Evolutionary conservation across 192 early-diverging fungal species (phyloP).

Genomic region (Backusella circina): DNA sequence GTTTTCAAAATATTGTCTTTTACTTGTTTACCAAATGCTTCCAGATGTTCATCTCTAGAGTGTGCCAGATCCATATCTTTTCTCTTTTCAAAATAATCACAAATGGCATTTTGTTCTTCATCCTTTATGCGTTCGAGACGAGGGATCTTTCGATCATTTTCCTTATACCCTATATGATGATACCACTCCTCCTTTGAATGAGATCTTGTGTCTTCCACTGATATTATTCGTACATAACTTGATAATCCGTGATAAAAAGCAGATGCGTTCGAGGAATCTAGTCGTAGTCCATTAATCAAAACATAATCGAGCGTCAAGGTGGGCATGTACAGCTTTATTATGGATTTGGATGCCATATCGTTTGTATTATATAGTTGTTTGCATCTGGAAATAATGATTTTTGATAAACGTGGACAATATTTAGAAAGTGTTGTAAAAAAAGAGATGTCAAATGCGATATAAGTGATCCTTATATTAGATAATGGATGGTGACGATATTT

Average conservation of each 20-base stretch:
- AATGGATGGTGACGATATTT: background rate
- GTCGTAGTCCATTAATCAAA: background rate
- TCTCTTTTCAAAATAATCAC: background rate
- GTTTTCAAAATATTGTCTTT: background rate
- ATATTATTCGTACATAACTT: background rate
- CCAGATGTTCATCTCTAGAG: background rate
- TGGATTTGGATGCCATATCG: background rate
- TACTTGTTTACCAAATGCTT: background rate
- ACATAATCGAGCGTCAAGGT: background rate
- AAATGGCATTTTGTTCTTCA: background rate
- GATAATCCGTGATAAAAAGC: background rate
- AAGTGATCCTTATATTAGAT: background rate
- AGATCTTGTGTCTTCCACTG: background rate
- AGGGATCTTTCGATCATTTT: background rate
- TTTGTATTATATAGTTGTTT: background rate
- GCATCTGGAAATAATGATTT: background rate
- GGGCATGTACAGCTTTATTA: background rate
- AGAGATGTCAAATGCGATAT: background rate
- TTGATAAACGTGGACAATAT: background rate
- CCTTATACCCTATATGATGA: background rate
- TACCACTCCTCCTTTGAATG: background rate
- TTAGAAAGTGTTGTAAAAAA: background rate
- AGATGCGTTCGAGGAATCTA: background rate
- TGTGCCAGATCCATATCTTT: background rate
- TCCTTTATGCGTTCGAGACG: background rate